These are phyloP conservation scores for Lecanicillium sp. DNA, from an alignment of 2,329 filamentous ascomycete species.

Conservation along the genomic window DNA sequence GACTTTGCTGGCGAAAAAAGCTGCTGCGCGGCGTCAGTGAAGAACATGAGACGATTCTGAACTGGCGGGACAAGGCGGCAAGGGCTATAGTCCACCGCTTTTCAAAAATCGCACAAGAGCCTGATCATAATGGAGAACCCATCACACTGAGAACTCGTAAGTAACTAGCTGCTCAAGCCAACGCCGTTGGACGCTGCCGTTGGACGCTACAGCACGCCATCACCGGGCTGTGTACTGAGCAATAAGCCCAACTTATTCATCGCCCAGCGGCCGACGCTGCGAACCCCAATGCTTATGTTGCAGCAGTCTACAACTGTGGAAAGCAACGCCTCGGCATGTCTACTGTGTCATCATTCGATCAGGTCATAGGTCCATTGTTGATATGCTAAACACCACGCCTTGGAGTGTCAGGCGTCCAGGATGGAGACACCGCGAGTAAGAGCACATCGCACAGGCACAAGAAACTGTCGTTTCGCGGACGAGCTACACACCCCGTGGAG, in stretches of 20 bases:
- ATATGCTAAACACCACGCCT: too few species aligned
- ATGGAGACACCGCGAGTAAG: neutral
- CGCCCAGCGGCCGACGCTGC: too few species aligned
- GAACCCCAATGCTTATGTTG: too few species aligned
- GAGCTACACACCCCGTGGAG: neutral
- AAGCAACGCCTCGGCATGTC: too few species aligned
- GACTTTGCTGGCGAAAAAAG: slow-evolving; percentile 8
- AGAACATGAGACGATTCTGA: neutral
- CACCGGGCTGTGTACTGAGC: too few species aligned
- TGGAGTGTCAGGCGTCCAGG: too few species aligned
- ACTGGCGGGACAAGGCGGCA: neutral
- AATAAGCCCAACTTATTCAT: too few species aligned
- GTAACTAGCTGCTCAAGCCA: neutral
- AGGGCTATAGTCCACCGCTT: neutral
- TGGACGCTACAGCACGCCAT: neutral
- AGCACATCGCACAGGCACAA: neutral
- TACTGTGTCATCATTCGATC: too few species aligned
- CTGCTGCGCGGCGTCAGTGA: slow-evolving; percentile 1
- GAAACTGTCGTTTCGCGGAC: neutral
- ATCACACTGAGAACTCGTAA: too few species aligned
- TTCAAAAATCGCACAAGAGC: slow-evolving; percentile 2
- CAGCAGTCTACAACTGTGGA: too few species aligned
- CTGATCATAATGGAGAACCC: neutral
- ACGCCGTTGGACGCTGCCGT: neutral
- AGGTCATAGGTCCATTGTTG: too few species aligned